Evolutionary conservation across 805 yeast genomes (phyloP).

Genomic region (Wickerhamomyces subpelliculosus): DNA sequence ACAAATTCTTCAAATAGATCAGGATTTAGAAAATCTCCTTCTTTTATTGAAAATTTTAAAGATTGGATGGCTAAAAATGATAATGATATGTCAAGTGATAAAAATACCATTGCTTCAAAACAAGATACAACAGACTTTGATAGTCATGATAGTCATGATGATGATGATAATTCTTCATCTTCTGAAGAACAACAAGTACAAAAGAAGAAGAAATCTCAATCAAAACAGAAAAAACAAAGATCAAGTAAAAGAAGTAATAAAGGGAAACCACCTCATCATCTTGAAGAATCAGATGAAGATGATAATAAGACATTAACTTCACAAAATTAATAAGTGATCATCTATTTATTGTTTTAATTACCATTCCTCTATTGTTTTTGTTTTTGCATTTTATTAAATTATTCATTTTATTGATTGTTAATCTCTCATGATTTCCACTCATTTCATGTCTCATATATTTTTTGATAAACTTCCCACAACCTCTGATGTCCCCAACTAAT

Average conservation of each 20-base stretch:
- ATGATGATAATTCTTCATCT: background rate
- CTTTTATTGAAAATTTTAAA: slow-evolving; percentile 24
- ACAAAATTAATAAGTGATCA: background rate
- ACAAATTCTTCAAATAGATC: slow-evolving; percentile 22
- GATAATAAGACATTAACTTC: slow-evolving; percentile 11
- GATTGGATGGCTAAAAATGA: slow-evolving; percentile 29
- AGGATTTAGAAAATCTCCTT: slow-evolving; percentile 14
- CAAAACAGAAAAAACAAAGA: background rate
- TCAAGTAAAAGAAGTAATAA: slow-evolving; percentile 1
- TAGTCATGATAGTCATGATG: background rate
- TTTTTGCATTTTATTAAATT: background rate
- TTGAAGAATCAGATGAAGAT: slow-evolving; percentile 1
- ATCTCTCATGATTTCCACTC: background rate
- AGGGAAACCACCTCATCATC: background rate
- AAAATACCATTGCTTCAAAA: background rate
- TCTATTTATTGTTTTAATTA: background rate
- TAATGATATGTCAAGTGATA: slow-evolving; percentile 3
- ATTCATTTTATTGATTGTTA: background rate
- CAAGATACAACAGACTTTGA: slow-evolving; percentile 5
- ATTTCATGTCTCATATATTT: background rate
- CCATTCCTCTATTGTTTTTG: too few relatives aligned
- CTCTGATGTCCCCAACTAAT: too few relatives aligned
- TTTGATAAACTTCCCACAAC: too few relatives aligned
- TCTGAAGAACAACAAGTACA: background rate
- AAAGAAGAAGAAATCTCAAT: background rate